A percentile compares a stretch with the other conserved stretches of the same genome.
phyloP scores from a whole-genome alignment of 306 rosid genomes.

The Phaseolus lunatus region DNA sequence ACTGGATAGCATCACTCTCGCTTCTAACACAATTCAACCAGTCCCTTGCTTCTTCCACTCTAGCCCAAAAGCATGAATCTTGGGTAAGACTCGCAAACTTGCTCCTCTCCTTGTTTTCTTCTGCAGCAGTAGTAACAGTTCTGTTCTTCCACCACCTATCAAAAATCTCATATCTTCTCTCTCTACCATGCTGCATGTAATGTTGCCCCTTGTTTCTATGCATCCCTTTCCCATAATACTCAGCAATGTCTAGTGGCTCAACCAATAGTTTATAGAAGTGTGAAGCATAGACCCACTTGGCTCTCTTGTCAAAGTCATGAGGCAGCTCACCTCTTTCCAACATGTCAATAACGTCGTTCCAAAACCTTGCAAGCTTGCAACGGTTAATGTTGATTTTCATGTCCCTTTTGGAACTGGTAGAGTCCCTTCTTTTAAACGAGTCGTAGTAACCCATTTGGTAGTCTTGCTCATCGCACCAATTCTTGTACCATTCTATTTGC shows the following conservation, averaged over 20 bases:
- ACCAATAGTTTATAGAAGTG: conserved; percentile 74
- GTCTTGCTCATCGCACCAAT: conserved; percentile 59
- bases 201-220: conserved; percentile 76
- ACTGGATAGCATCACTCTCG: conserved; percentile 55
- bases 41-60: conserved; percentile 88
- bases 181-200: conserved; percentile 77
- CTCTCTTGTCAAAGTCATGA: conserved; percentile 58
- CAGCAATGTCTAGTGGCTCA: conserved; percentile 92
- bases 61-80: conserved; percentile 96
- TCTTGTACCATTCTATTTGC: conserved; percentile 84
- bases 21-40: conserved; percentile 63
- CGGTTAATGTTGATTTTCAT: conserved; percentile 66
- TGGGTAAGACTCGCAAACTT: conserved; percentile 79
- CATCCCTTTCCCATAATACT: conserved; percentile 60
- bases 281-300: conserved; percentile 72
- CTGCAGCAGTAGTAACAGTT: conserved; percentile 3
- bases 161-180: conserved; percentile 71
- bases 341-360: conserved; percentile 65
- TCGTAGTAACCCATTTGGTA: conserved; percentile 80
- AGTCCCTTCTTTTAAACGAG: conserved; percentile 65
- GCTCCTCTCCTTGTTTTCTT: conserved; percentile 57
- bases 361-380: conserved; percentile 70
- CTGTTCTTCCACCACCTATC: conserved; percentile 84
- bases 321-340: conserved; percentile 70
- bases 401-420: conserved; percentile 56